A percentile compares a stretch with the other conserved stretches of the same genome.
These are phyloP conservation scores for Dryadomyces quercivorus DNA, from an alignment of 2,329 filamentous ascomycete species.

Conservation along the genomic window DNA sequence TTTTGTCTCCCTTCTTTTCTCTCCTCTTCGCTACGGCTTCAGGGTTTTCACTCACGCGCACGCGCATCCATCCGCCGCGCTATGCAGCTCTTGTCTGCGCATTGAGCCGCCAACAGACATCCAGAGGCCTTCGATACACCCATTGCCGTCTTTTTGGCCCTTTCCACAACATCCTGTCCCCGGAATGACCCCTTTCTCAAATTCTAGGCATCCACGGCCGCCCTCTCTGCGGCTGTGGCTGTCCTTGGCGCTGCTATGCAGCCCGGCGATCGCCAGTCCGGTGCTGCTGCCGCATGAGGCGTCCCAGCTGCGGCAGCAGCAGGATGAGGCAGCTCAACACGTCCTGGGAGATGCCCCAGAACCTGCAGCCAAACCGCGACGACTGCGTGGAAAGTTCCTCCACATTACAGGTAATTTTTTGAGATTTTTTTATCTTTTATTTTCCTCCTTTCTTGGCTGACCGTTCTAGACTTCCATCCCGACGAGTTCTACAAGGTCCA, in stretches of 20 bases:
- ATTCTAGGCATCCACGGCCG: not conserved
- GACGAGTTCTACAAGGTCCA: conserved; percentile 77
- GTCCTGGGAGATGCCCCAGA: conserved; percentile 8
- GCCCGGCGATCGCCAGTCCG: conserved; percentile 19
- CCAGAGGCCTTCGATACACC: too few species aligned
- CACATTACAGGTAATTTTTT: conserved; percentile 89
- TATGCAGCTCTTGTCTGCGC: too few species aligned
- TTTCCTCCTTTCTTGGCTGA: not conserved
- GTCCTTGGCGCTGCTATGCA: conserved; percentile 14
- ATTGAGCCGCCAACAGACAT: too few species aligned
- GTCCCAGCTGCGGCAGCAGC: conserved; percentile 2
- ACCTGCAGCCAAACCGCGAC: conserved; percentile 20
- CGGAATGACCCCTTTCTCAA: not conserved
- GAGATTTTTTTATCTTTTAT: conserved; percentile 13
- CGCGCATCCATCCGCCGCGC: too few species aligned
- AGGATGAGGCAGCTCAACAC: conserved; percentile 8
- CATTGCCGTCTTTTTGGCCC: too few species aligned
- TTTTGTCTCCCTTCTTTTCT: not conserved
- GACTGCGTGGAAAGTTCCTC: conserved; percentile 64
- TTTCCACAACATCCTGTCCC: too few species aligned
- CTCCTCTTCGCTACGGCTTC: too few species aligned
- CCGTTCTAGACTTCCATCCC: conserved; percentile 70
- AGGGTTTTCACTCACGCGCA: too few species aligned
- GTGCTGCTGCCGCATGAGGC: conserved; percentile 2
- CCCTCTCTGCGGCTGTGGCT: not conserved